Base-by-base conservation (phyloP, 1,284 basidiomycete genomes). In the Austroboletus novae-zelandiae region DNA sequence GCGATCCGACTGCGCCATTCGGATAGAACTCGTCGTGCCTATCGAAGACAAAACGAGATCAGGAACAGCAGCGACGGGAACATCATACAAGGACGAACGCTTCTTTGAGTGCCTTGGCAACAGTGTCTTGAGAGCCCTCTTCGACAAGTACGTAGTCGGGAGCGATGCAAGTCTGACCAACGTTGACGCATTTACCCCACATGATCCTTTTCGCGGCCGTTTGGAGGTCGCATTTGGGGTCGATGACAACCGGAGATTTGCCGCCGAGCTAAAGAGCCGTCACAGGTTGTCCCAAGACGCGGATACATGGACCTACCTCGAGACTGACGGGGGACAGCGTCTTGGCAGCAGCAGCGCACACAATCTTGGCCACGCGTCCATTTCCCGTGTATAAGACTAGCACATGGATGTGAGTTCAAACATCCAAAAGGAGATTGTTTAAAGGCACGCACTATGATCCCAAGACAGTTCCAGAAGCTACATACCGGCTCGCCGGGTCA, bases 111-210 rank as follows among this genome's bases (percentile, higher is more conserved):
- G 80, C 86, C 5, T 72, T 66, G 11, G 90, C 68, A 40, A 95
- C 74, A 41, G 71, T 74, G 45, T 86, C 84, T 56, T 89, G 82
- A 53, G 80, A 75, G 13, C 77, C 74, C 40, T 76, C 76, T 5
- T 80, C 80, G 20, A 91, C 81, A 29, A 95, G 79, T 6, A 92
- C 71, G 66, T 95, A 95, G 66, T 96, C 93, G 1, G 92, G 91
- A 5, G 88, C 81, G 10, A 81, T 71, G 47, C 81, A 82, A 2
- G 77, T 87, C 70, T 92, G 91, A 1, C 91, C 90, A 1, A 78
- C 79, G 61, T 91, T 92, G 47, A 80, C 72, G 25, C 80, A 70
- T 68, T 93, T 94, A 47, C 91, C 91, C 84, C 90, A 92, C 34
- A 94, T 71, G 42, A 91, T 74, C 14, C 89, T 78, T 42, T 74